Evolutionary conservation across 73 alveolate genomes (phyloP).

Genomic region (Paramecium tetraurelia): DNA sequence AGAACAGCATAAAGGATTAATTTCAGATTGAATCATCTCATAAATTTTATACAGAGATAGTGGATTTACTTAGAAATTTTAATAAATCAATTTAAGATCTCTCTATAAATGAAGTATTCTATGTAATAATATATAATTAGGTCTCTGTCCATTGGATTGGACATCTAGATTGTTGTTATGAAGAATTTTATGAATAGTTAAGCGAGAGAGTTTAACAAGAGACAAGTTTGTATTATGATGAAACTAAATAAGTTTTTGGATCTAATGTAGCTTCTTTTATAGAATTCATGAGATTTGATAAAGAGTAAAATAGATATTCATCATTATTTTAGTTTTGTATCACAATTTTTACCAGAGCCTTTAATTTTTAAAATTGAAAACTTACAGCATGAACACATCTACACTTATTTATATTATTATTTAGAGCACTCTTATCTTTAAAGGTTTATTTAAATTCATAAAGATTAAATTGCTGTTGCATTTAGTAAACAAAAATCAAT

Average conservation of each 20-base stretch:
- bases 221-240: constrained; percentile 18
- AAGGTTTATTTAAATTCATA: not conserved
- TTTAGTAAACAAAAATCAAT: not conserved
- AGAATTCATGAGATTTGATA: not conserved
- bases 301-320: not conserved
- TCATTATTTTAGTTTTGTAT: not conserved
- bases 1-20: not conserved
- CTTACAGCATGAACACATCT: constrained; percentile 1
- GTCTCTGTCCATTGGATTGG: constrained; percentile 43
- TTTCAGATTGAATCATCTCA: constrained; percentile 1
- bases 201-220: not conserved
- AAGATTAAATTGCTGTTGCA: not conserved
- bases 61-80: not conserved
- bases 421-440: not conserved
- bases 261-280: not conserved
- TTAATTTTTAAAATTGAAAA: not conserved
- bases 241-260: not conserved
- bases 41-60: not conserved
- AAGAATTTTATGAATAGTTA: constrained; percentile 12
- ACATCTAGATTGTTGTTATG: not conserved
- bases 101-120: not conserved
- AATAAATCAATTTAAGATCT: not conserved
- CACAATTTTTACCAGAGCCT: not conserved
- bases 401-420: not conserved
- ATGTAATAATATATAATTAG: not conserved